phyloP scores from a whole-genome alignment of 2,329 filamentous ascomycete genomes.

The Phialocephala sp. region DNA sequence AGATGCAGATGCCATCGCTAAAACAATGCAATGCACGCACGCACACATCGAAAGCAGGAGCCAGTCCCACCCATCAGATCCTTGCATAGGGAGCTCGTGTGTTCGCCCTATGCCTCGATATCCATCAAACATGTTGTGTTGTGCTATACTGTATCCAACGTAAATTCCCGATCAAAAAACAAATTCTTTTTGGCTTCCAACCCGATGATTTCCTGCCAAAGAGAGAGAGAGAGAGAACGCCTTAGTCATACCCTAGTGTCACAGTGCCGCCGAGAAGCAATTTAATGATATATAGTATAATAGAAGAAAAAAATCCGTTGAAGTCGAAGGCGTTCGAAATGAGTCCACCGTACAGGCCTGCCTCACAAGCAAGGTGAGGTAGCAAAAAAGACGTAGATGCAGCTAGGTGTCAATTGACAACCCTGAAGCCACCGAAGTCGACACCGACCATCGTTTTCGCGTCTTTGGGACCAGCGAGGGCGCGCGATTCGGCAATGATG shows the following conservation, averaged over 20 bases:
- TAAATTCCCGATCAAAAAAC: not conserved
- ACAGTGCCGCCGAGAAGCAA: not conserved
- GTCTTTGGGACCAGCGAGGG: conserved; percentile 34
- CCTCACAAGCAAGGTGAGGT: not conserved
- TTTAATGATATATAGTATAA: not conserved
- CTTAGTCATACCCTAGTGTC: not conserved
- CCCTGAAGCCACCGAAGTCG: conserved; percentile 33
- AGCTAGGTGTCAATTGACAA: conserved; percentile 22
- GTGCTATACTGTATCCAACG: not conserved
- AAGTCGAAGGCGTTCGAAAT: not conserved
- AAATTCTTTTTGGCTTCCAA: not conserved
- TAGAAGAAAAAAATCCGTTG: not conserved
- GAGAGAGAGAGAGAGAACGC: not conserved
- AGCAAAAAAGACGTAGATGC: not conserved
- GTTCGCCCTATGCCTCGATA: too few species aligned
- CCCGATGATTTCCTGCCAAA: conserved; percentile 1
- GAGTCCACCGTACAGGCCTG: conserved; percentile 2
- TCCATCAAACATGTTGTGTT: not conserved
- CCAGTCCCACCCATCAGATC: not conserved
- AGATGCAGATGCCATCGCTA: conserved; percentile 3
- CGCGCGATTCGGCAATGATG: conserved; percentile 31
- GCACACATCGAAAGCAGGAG: not conserved
- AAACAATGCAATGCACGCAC: not conserved
- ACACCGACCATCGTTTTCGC: conserved; percentile 35
- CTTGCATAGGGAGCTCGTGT: too few species aligned